Evolutionary conservation across 2,329 filamentous ascomycete genomes (phyloP).

Genomic region (Colletotrichum chlorophyti): DNA sequence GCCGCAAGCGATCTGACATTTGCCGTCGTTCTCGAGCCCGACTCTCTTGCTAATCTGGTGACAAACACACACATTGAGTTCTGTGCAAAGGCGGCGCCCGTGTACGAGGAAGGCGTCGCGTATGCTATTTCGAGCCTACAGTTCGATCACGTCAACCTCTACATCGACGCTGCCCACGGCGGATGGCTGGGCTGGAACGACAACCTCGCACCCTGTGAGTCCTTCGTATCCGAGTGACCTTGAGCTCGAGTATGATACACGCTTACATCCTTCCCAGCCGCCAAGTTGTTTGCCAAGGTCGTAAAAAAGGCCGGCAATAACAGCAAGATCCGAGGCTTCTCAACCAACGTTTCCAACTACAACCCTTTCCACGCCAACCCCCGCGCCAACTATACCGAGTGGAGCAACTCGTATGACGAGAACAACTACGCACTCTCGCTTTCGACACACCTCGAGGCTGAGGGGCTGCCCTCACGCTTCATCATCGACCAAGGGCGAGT

Average conservation of each 20-base stretch:
- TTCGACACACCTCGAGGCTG: conserved; percentile 42
- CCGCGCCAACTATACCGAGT: conserved; percentile 49
- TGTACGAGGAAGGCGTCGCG: conserved; percentile 49
- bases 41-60: conserved; percentile 50
- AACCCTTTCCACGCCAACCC: conserved; percentile 44
- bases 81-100: conserved; percentile 44
- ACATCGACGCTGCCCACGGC: conserved; percentile 50
- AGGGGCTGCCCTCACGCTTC: conserved; percentile 49
- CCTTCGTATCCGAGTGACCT: neutral
- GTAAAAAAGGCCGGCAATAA: conserved; percentile 40
- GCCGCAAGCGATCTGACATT: conserved; percentile 47
- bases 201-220: conserved; percentile 44
- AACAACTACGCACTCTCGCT: conserved; percentile 47
- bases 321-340: conserved; percentile 45
- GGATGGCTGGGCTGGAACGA: conserved; percentile 51
- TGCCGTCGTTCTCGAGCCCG: conserved; percentile 51
- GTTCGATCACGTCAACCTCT: conserved; percentile 44
- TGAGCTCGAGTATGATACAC: too few species aligned
- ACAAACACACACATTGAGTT: conserved; percentile 45
- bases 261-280: conserved; percentile 37
- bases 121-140: conserved; percentile 48
- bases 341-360: conserved; percentile 53
- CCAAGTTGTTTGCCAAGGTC: conserved; percentile 47
- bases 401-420: conserved; percentile 48
- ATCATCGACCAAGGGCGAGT: conserved; percentile 54